Evolutionary conservation across 2,329 filamentous ascomycete genomes (phyloP).

Genomic region (Sporothrix luriei): DNA sequence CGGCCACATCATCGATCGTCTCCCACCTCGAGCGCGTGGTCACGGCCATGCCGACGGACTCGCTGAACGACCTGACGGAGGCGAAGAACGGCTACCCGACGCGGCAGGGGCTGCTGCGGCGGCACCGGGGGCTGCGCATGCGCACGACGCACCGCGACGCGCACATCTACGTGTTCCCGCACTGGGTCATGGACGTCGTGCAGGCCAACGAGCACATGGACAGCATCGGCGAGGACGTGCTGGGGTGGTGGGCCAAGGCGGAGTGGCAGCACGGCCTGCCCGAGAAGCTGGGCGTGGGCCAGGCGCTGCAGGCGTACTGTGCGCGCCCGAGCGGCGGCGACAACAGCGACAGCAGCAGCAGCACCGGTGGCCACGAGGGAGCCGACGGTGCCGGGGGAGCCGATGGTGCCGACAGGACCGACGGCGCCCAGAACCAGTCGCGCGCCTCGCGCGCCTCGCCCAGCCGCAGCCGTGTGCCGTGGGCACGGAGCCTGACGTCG

Average conservation of each 20-base stretch:
- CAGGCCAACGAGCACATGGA: constrained; percentile 78
- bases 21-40: constrained; percentile 74
- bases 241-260: constrained; percentile 95
- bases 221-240: constrained; percentile 84
- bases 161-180: constrained; percentile 91
- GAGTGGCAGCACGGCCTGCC: constrained; percentile 83
- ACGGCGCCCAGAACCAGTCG: not conserved
- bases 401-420: constrained; percentile 38
- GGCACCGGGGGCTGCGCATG: constrained; percentile 76
- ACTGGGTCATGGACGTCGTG: constrained; percentile 86
- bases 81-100: constrained; percentile 72
- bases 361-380: constrained; percentile 38
- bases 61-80: constrained; percentile 79
- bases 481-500: constrained; percentile 6
- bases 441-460: not conserved
- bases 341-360: constrained; percentile 36
- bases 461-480: constrained; percentile 15
- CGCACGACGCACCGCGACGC: constrained; percentile 84
- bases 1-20: constrained; percentile 59
- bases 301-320: constrained; percentile 55
- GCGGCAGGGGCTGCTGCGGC: constrained; percentile 73
- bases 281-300: constrained; percentile 72
- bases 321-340: constrained; percentile 39
- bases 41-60: constrained; percentile 86
- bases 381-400: constrained; percentile 5